Percentiles rank a stretch among this genome's conserved stretches.
Evolutionary conservation across 2,329 filamentous ascomycete species (phyloP).

Genomic region (Stemphylium beticola): DNA sequence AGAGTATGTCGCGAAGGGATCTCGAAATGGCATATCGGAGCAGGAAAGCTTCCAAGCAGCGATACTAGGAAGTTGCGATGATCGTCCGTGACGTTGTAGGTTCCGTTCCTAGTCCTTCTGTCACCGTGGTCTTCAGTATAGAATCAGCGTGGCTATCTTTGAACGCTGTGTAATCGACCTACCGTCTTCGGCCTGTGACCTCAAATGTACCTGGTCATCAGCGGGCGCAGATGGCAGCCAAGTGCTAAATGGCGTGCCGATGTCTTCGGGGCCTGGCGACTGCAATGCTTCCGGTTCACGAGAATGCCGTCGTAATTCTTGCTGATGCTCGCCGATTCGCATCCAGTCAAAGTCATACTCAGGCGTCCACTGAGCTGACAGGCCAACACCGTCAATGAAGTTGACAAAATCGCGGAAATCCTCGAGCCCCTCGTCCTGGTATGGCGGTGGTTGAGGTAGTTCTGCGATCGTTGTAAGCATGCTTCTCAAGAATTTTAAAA

Average conservation of each 20-base stretch:
- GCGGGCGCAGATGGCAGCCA: constrained; percentile 40
- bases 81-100: constrained; percentile 36
- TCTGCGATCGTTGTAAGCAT: constrained; percentile 7
- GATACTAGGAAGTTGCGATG: constrained; percentile 31
- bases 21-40: constrained; percentile 33
- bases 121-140: constrained; percentile 23
- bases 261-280: constrained; percentile 34
- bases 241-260: constrained; percentile 39
- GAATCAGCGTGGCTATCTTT: not conserved
- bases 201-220: constrained; percentile 34
- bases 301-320: constrained; percentile 26
- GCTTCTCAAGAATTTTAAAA: not conserved
- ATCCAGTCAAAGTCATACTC: constrained; percentile 41
- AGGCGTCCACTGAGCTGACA: constrained; percentile 41
- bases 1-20: constrained; percentile 40
- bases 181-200: constrained; percentile 27
- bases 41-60: constrained; percentile 25
- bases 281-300: constrained; percentile 20
- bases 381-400: constrained; percentile 42
- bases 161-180: not conserved
- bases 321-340: constrained; percentile 25
- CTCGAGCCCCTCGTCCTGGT: constrained; percentile 35
- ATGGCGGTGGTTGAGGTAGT: constrained; percentile 12
- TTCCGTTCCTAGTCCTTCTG: constrained; percentile 25
- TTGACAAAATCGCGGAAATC: constrained; percentile 43